Evolutionary conservation across 371 early-diverging fungal genomes (phyloP), one percentile per base, ranked within the genome.

Genomic region (Umbelopsis sp.): DNA sequence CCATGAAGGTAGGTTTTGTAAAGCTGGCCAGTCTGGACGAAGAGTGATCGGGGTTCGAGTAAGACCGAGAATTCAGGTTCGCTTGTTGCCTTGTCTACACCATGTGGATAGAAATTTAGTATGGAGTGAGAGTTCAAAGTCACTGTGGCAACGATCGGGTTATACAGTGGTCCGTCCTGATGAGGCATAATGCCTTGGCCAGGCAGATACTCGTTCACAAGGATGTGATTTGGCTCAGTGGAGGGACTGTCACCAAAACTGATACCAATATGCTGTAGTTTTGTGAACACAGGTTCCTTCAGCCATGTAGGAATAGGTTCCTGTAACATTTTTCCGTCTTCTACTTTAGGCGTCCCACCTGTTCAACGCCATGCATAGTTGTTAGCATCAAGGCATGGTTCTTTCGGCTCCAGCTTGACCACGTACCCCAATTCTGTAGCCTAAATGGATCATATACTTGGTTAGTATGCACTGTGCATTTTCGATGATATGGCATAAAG

Each of bases 171-270:
- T 11, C 89, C 89, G 66, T 89, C 89, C 46, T 80, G 79, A 69
- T 89, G 89, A 11, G 89, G 87, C 82, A 89, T 77, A 70, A 89
- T 89, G 7, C 89, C 89, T 66, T 89, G 89, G 1, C 85, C 86
- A 16, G 83, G 75, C n/a, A 72, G 66, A 66, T 80, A 84, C 62
- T 89, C 89, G 74, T 89, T 89, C 25, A 89, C 77, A 9, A 89
- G 78, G 51, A 83, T 80, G 67, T 86, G 79, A 70, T 88, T 87
- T 25, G 86, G 81, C 16, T 52, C 72, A 3, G 50, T 69, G 51
- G 41, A 41, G 5, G 48, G 48, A 48, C 20, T 57, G 9, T 35
- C 57, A 1, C 6, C 12, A 35, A 57, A 57, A 12, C 3, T 37
- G 11, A 57, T 2, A 5, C 57, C 57, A 16, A 57, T 29, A 3